Evolutionary conservation across 768 basidiomycete species (phyloP), one percentile per base, ranked within the genome.

Genomic region (Imleria badia): DNA sequence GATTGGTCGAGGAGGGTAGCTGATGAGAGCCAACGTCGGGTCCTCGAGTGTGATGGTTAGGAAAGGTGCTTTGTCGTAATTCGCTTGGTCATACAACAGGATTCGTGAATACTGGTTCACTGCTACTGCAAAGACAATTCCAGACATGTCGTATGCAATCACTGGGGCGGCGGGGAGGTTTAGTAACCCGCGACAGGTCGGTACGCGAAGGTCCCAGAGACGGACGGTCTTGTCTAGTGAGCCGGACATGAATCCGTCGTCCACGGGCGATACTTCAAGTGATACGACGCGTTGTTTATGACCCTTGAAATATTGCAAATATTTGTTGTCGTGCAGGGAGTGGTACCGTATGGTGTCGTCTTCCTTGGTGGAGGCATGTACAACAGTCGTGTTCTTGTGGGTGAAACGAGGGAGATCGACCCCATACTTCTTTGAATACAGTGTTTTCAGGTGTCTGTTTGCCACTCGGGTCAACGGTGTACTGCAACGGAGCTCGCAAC

Each of bases 361-460:
- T 70, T 90, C 91, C 69, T 96, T 98, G 17, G 95, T 98, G 6
- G 92, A 95, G 9, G 95, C 90, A 65, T 98, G 85, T 3, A 98
- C 68, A 44, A 98, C 87, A 4, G 87, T 84, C 0, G 85, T 84
- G 60, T 83, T 86, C 67, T 90, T 91, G 75, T 98, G 97, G 0
- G 96, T 98, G 65, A 98, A 97, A 4, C 96, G 84, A 20, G 94
- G 92, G 19, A 95, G 81, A 71, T 96, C 92, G 42, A 94, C 89
- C 1, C 97, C 97, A 70, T 98, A 99, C 71, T 99, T 99, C 73
- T 95, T 94, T 0, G 95, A 98, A 63, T 87, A 83, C 4, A 94
- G 72, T 1, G 85, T 87, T 72, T 91, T 94, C 33, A 82, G 63
- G 48, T 81, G 80, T 77, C 95, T 91, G 62, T 54, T 58, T 52